Evolutionary conservation across 2,329 filamentous ascomycete species (phyloP), one percentile per base, ranked within the genome.

Genomic region (Hypomyces rosellus): DNA sequence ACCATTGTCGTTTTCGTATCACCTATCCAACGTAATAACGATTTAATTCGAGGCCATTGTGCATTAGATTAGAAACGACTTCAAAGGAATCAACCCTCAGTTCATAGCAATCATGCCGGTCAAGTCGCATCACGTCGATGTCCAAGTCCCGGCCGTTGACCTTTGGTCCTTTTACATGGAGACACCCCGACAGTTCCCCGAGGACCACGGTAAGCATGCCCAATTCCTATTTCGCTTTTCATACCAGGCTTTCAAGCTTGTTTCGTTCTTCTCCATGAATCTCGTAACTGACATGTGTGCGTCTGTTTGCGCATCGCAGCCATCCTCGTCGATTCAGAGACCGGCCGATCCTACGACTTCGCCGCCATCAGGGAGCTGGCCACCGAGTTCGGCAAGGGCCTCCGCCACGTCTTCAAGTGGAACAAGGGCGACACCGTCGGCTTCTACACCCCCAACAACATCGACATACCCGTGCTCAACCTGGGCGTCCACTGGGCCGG

Each of bases 401-500:
- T 97, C 16, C 84, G 83, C 61, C 80, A 85, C 22, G 68, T 75
- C 18, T 92, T 85, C 78, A 77, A 83, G 45, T 96, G 90, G 86
- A 76, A 83, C 59, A 90, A 86, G 63, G 87, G 88, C 61, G 88
- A 96, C 64, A 88, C 93, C 1, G 75, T 96, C 18, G 86, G 80
- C 66, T 75, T 96, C 48, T 96, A 86, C 73, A 85, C 88, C 3
- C 88, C 90, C 25, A 96, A 97, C 66, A 84, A 78, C 65, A 86
- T 96, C 63, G 91, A 96, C 66, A 89, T 85, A 0, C 85, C 89
- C 0, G 74, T 85, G 3, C 69, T 90, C 43, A 88, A 82, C 66
- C 89, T 88, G 74, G 91, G 90, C 25, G 77, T 82, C 9, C 81
- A 86, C 57, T 96, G 89, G 87, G 86, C 89, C 1, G 91, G 90